phyloP scores from a whole-genome alignment of 176 grass and related monocot species.

The Saccharum officinarum region DNA sequence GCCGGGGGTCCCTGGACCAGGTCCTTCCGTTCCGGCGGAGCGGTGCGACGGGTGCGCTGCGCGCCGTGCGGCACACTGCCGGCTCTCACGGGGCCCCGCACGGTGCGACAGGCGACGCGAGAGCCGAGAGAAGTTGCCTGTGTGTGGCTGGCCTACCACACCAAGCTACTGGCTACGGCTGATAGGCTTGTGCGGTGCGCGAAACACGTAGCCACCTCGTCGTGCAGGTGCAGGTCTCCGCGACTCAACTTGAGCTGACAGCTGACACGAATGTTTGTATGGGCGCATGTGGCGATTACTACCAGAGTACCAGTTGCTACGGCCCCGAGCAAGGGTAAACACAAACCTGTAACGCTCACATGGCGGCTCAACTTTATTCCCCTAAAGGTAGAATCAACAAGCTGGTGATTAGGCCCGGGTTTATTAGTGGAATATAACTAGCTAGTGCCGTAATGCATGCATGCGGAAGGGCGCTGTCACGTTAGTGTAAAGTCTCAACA shows the following conservation, averaged over 20 bases:
- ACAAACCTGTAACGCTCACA: neutral
- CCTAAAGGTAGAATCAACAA: neutral
- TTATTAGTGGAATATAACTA: neutral
- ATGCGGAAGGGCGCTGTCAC: slow-evolving; percentile 18
- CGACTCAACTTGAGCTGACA: neutral
- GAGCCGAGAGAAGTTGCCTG: neutral
- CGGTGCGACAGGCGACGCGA: neutral
- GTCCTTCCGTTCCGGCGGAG: neutral
- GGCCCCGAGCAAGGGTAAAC: neutral
- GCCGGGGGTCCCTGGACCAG: neutral
- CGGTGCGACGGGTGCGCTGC: neutral
- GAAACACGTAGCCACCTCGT: neutral
- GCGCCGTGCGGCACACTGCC: slow-evolving; percentile 24
- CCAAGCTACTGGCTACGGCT: neutral
- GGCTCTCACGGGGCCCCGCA: neutral
- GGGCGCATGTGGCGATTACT: neutral
- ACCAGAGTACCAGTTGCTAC: neutral
- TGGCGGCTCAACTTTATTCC: neutral
- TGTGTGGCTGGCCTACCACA: neutral
- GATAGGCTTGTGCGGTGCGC: neutral
- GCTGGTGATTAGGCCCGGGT: neutral
- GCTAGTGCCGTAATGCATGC: neutral
- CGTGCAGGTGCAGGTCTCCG: neutral
- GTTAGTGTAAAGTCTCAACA: slow-evolving; percentile 33
- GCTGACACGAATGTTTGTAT: neutral